Percentiles rank a stretch among this genome's conserved stretches.
Evolutionary conservation across 169 alveolate genomes (phyloP).

Genomic region (Pseudocohnilembus persalinus): DNA sequence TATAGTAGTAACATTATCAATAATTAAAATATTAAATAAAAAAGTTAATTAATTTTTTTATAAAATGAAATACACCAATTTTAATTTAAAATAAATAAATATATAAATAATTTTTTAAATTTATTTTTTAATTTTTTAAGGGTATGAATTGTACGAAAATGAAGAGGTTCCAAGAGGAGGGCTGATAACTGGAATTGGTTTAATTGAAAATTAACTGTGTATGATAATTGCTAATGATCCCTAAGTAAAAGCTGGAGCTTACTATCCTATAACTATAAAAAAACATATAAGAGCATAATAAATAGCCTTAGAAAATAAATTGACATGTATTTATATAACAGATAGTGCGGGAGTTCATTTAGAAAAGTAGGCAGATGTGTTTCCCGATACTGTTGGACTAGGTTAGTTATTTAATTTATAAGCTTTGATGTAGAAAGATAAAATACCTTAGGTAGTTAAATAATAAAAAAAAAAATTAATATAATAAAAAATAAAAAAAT

Average conservation of each 20-base stretch:
- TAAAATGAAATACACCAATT: conserved; percentile 26
- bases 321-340: conserved; percentile 88
- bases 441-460: conserved; percentile 60
- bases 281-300: conserved; percentile 90
- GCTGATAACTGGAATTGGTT: conserved; percentile 83
- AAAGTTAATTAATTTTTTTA: too few species aligned
- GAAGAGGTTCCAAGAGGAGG: conserved; percentile 82
- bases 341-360: conserved; percentile 91
- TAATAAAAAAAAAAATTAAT: neutral
- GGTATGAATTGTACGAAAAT: conserved; percentile 42
- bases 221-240: conserved; percentile 83
- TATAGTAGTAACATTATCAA: too few species aligned
- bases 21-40: too few species aligned
- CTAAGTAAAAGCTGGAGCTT: conserved; percentile 86
- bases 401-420: conserved; percentile 88
- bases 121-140: neutral
- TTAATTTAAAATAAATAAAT: neutral
- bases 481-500: too few species aligned
- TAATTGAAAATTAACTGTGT: conserved; percentile 66
- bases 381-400: conserved; percentile 86
- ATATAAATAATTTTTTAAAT: neutral
- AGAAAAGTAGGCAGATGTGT: conserved; percentile 86
- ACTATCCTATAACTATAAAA: conserved; percentile 87
- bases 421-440: conserved; percentile 76
- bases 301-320: conserved; percentile 82